Conservation (phyloP, 1,284 basidiomycete genomes). For the Hymenochaete sp. region DNA sequence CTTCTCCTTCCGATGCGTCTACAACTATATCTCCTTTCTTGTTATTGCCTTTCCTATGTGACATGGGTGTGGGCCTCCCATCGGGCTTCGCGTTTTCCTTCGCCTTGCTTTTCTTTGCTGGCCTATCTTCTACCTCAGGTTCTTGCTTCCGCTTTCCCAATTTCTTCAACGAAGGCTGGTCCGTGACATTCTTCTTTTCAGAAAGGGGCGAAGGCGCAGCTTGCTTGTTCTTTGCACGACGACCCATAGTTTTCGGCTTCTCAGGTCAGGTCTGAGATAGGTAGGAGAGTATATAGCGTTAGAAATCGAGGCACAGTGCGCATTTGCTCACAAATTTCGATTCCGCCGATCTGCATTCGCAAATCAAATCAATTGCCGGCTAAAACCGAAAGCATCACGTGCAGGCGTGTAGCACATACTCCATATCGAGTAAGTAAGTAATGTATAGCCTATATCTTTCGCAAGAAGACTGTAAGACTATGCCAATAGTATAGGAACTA, state of each 20-base stretch:
- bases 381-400: too few species aligned
- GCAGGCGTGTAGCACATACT: too few species aligned
- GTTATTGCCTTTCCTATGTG: slow-evolving; percentile 20
- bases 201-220: slow-evolving; percentile 58
- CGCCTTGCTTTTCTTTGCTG: slow-evolving; percentile 45
- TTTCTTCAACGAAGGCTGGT: slow-evolving; percentile 40
- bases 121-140: slow-evolving; percentile 32
- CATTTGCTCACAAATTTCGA: not conserved
- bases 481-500: too few species aligned
- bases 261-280: not conserved
- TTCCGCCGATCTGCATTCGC: too few species aligned
- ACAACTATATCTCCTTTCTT: slow-evolving; percentile 24
- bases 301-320: not conserved
- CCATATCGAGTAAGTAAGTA: too few species aligned
- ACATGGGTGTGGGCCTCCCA: slow-evolving; percentile 24
- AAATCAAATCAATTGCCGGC: too few species aligned
- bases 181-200: slow-evolving; percentile 28
- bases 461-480: too few species aligned
- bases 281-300: not conserved
- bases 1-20: slow-evolving; percentile 25
- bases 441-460: too few species aligned
- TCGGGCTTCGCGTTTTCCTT: slow-evolving; percentile 18
- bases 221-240: slow-evolving; percentile 89
- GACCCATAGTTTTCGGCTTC: slow-evolving; percentile 79
- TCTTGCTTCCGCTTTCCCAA: slow-evolving; percentile 66